phyloP scores from a whole-genome alignment of 305 asterid genomes.

The Ilex paraguariensis region DNA sequence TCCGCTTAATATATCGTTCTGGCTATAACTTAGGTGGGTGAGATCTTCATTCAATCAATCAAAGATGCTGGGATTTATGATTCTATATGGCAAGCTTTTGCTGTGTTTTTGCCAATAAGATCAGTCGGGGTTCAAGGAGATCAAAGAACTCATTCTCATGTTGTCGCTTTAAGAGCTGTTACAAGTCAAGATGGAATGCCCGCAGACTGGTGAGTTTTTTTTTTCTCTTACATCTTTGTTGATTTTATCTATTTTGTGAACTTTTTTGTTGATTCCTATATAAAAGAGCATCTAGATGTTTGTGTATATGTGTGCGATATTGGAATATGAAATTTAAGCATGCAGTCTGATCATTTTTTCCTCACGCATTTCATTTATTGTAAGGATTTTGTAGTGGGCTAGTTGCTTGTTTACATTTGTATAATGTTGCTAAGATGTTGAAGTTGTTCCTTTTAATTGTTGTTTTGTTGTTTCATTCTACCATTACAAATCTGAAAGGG shows the following conservation, averaged over 20 bases:
- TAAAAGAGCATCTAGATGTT: no score
- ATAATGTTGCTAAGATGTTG: no score
- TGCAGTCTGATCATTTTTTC: no score
- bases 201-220: slow-evolving; percentile 74
- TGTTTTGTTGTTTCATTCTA: no score
- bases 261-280: background rate
- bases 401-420: no score
- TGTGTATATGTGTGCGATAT: no score
- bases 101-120: slow-evolving; percentile 87
- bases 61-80: slow-evolving; percentile 89
- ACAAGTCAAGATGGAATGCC: slow-evolving; percentile 99
- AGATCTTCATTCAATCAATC: slow-evolving; percentile 85
- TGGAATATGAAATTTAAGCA: no score
- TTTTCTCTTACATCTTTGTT: background rate
- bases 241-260: background rate
- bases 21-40: slow-evolving; percentile 64
- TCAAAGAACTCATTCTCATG: slow-evolving; percentile 86
- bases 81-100: slow-evolving; percentile 95
- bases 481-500: no score
- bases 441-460: no score
- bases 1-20: no score
- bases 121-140: slow-evolving; percentile 99
- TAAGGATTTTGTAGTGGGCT: no score
- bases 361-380: no score
- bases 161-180: slow-evolving; percentile 88